Percentiles rank a stretch among this genome's conserved stretches.
phyloP scores from a whole-genome alignment of 1,139 yeast genomes.

The Martiniozyma asiatica region DNA sequence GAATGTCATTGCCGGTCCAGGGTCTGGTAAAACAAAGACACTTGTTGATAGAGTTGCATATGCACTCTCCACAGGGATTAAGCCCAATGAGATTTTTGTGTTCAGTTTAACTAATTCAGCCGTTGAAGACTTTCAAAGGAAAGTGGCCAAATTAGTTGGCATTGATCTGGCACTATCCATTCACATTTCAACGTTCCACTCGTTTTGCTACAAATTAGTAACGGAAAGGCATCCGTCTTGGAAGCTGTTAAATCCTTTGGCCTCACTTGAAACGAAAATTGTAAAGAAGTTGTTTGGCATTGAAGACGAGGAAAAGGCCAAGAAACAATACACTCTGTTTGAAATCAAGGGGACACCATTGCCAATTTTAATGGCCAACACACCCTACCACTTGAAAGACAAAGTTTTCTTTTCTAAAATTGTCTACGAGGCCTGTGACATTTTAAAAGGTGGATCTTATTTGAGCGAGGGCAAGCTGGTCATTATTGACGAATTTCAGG shows the following conservation, averaged over 20 bases:
- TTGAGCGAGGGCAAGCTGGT: slow-evolving; percentile 16
- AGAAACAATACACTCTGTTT: no score
- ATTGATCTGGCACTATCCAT: slow-evolving; percentile 25
- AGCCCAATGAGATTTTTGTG: slow-evolving; percentile 46
- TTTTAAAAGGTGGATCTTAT: slow-evolving; percentile 4
- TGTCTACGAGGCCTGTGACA: slow-evolving; percentile 9
- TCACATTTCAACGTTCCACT: slow-evolving; percentile 50
- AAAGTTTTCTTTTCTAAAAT: slow-evolving; percentile 10
- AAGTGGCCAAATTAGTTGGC: slow-evolving; percentile 28
- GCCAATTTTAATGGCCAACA: slow-evolving; percentile 1
- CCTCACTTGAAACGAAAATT: no score
- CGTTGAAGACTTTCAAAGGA: slow-evolving; percentile 37
- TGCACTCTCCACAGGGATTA: slow-evolving; percentile 28
- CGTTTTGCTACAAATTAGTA: slow-evolving; percentile 25
- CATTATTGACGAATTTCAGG: slow-evolving; percentile 70
- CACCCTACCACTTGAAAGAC: slow-evolving; percentile 2
- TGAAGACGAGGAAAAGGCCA: no score
- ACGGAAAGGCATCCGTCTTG: neutral
- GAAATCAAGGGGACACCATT: no score
- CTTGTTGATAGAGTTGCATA: slow-evolving; percentile 42
- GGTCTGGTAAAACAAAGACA: slow-evolving; percentile 65
- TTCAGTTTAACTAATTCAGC: slow-evolving; percentile 64
- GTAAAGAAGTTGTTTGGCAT: no score
- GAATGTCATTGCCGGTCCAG: slow-evolving; percentile 58
- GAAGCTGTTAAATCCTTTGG: neutral